Base-by-base conservation (phyloP, 2,329 filamentous ascomycete species). In the Phaeosphaeriaceae sp. region DNA sequence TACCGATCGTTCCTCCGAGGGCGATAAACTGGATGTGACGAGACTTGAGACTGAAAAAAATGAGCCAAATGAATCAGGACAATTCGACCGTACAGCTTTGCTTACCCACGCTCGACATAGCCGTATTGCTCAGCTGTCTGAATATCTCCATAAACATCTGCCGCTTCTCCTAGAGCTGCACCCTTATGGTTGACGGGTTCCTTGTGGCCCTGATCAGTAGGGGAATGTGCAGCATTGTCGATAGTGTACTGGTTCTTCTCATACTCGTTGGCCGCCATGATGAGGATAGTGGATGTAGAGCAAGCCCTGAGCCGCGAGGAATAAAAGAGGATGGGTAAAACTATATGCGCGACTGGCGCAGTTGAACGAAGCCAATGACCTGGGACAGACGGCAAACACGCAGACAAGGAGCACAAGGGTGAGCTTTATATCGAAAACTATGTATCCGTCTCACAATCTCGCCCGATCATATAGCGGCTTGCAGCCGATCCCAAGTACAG, bases 1-100 rank as follows among this genome's bases (percentile, higher is more conserved):
- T 71, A 46, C 68, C 61, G 30, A 85, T 84, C 4, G 81, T 82
- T 48, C 82, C 82, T 46, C 82, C 81, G 12, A 85, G 75, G 12
- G 82, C 83, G 60, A 86, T 85, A 62, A 84, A 82, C 53, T 83
- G 76, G 42, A 84, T 81, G 64, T 84, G 82, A 56, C 81, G 76
- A 30, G 79, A 80, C 63, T 81, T 80, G 47, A 79, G 69, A 40
- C 73, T 68, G n/a, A n/a, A n/a, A n/a, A n/a, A n/a, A n/a, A n/a
- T n/a, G n/a, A n/a, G n/a, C n/a, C n/a, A n/a, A n/a, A n/a, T n/a
- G n/a, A n/a, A n/a, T n/a, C n/a, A n/a, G n/a, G 11, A 11, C 11
- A 30, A 29, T 12, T 30, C 18, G 15, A 29, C 17, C 12, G 18
- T 8, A 13, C 2, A 35, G 34, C 20, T 34, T 20, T 6, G 67